Evolutionary conservation across 306 rosid species (phyloP), one percentile per base, ranked within the genome.

Genomic region (Leucaena leucocephala): DNA sequence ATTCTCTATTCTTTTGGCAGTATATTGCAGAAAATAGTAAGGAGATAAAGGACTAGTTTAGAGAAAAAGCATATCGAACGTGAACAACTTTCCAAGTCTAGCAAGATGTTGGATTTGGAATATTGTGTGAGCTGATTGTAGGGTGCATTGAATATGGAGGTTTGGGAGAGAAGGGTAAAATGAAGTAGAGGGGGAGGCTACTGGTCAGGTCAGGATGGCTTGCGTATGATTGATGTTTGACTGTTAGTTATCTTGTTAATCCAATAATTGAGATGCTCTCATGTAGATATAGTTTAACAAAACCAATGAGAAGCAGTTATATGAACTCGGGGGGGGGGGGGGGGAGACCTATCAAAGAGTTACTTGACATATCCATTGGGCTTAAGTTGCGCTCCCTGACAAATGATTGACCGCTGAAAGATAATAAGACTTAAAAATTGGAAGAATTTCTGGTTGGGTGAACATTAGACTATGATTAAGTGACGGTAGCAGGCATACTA

Each of bases 1-100:
- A 86, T 79, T 75, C 70, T 50, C 39, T 65, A 34, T 72, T 78
- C 40, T 12, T 36, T 36, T 48, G 68, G 21, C 50, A 4, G 14
- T 45, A 27, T 27, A 27, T 27, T 27, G 27, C 27, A 4, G 10
- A 58, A 36, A 27, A 3, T 59, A 59, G 39, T 16, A 12, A 40
- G 68, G 42, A 62, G 5, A 63, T 63, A 35, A 63, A 35, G 10
- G 44, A 14, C 36, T 63, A 35, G 19, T 3, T 13, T 15, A 63
- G 43, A 63, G 38, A 22, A 22, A 58, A 58, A 9, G 48, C 14
- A 58, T 27, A 58, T 22, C 42, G 10, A 59, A 33, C 6, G 4
- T 33, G 7, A 62, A 62, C 12, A n/a, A 62, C 67, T 12, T 34
- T 33, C 19, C 4, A 62, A 5, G 39, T 36, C 39, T 36, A 4